These are phyloP conservation scores for Pseudogymnoascus pannorum DNA, from an alignment of 2,329 filamentous ascomycete genomes.

Conservation along the genomic window DNA sequence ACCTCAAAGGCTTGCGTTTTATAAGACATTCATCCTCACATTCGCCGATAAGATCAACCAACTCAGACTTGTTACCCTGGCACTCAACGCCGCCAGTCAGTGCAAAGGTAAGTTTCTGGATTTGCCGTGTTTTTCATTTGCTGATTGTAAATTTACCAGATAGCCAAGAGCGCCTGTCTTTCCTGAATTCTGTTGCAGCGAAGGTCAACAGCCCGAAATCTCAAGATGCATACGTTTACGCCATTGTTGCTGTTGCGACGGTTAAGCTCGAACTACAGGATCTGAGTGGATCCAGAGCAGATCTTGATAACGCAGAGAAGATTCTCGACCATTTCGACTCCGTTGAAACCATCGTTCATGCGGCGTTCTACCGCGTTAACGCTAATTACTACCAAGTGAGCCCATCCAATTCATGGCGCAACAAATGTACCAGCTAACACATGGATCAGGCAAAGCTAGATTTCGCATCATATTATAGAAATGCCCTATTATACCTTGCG, in stretches of 20 bases:
- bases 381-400: conserved; percentile 83
- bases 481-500: conserved; percentile 92
- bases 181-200: conserved; percentile 74
- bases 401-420: not conserved
- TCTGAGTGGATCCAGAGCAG: conserved; percentile 73
- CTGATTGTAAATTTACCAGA: conserved; percentile 45
- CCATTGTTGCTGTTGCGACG: conserved; percentile 79
- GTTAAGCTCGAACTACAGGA: conserved; percentile 77
- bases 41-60: conserved; percentile 99
- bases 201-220: conserved; percentile 89
- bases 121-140: not conserved
- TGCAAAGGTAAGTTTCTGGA: conserved; percentile 55
- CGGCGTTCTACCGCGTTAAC: conserved; percentile 91
- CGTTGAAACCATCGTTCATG: conserved; percentile 91
- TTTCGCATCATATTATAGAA: conserved; percentile 95
- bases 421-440: conserved; percentile 15
- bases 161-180: conserved; percentile 75
- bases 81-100: conserved; percentile 77
- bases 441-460: conserved; percentile 64
- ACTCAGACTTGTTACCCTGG: conserved; percentile 88
- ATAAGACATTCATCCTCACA: conserved; percentile 88
- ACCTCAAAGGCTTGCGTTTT: conserved; percentile 78
- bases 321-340: conserved; percentile 89
- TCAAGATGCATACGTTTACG: conserved; percentile 93
- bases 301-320: conserved; percentile 78